A percentile compares a stretch with the other conserved stretches of the same genome.
phyloP scores from a whole-genome alignment of 2,329 filamentous ascomycete species.

The Didymella pomorum region DNA sequence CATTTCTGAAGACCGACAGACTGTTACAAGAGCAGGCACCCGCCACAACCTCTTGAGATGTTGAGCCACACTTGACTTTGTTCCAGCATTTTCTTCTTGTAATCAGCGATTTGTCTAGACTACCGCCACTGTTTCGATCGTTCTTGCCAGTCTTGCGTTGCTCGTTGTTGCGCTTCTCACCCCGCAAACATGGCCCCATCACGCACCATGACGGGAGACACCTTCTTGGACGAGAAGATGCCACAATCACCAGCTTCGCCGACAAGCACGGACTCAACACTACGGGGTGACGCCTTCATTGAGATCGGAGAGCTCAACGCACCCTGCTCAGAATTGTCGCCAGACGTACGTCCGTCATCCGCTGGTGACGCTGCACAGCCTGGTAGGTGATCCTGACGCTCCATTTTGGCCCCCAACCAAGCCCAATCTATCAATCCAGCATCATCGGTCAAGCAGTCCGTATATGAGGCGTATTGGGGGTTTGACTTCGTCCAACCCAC shows the following conservation, averaged over 20 bases:
- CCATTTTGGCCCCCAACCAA: too few species aligned
- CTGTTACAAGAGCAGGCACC: background rate
- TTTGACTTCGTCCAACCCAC: too few species aligned
- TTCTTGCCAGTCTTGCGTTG: conserved; percentile 2
- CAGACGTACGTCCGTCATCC: background rate
- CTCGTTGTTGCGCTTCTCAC: background rate
- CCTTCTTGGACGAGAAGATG: conserved; percentile 34
- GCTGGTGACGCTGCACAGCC: conserved; percentile 40
- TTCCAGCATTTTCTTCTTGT: background rate
- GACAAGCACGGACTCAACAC: conserved; percentile 36
- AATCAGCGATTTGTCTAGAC: background rate
- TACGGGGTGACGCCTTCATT: conserved; percentile 44
- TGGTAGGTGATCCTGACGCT: conserved; percentile 32
- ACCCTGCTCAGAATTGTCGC: too few species aligned
- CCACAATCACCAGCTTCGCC: conserved; percentile 40
- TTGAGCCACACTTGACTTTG: conserved; percentile 12
- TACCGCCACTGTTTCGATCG: background rate
- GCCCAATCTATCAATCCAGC: too few species aligned
- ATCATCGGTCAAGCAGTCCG: too few species aligned
- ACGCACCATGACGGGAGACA: conserved; percentile 46
- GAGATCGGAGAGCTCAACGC: conserved; percentile 34
- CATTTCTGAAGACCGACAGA: too few species aligned
- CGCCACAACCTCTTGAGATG: background rate
- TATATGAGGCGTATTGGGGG: too few species aligned
- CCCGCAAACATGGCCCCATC: conserved; percentile 38